These are phyloP conservation scores for Alternaria postmessia DNA, from an alignment of 2,329 filamentous ascomycete genomes.

Conservation along the genomic window DNA sequence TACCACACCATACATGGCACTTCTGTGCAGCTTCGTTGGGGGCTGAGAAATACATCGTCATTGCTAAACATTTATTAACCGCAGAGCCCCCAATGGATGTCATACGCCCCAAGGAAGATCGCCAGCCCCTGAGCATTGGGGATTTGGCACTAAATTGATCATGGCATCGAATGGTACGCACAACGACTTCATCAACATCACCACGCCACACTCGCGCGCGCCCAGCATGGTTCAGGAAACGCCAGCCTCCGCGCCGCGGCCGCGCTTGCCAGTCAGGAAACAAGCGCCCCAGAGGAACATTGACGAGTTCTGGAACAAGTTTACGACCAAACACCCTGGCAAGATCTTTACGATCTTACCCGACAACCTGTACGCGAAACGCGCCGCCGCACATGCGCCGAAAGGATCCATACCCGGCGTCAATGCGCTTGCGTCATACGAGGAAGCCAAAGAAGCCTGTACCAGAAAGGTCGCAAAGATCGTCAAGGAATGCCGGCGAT, in stretches of 20 bases:
- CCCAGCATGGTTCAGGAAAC: slow-evolving; percentile 47
- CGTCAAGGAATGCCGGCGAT: slow-evolving; percentile 70
- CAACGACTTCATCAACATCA: slow-evolving; percentile 49
- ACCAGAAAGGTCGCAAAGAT: slow-evolving; percentile 67
- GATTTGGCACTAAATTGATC: slow-evolving; percentile 29
- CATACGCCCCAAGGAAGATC: slow-evolving; percentile 23
- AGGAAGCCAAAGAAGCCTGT: slow-evolving; percentile 75
- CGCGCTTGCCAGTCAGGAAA: slow-evolving; percentile 51
- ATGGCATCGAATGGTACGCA: slow-evolving; percentile 50
- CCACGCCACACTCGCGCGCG: slow-evolving; percentile 45
- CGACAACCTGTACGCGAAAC: slow-evolving; percentile 70
- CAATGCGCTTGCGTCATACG: slow-evolving; percentile 72
- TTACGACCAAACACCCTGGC: slow-evolving; percentile 72
- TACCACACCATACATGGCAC: slow-evolving; percentile 34
- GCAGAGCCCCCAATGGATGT: slow-evolving; percentile 39
- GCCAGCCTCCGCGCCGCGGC: slow-evolving; percentile 24
- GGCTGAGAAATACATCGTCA: slow-evolving; percentile 37
- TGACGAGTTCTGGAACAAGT: slow-evolving; percentile 76
- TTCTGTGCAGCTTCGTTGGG: slow-evolving; percentile 38
- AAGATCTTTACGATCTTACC: slow-evolving; percentile 77
- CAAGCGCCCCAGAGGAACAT: slow-evolving; percentile 71
- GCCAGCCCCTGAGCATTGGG: slow-evolving; percentile 27
- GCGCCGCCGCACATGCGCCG: slow-evolving; percentile 64
- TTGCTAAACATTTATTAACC: slow-evolving; percentile 35
- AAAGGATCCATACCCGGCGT: slow-evolving; percentile 66